These are phyloP conservation scores for Oehlia diaphana DNA, from an alignment of 192 early-diverging fungal species.

Conservation along the genomic window DNA sequence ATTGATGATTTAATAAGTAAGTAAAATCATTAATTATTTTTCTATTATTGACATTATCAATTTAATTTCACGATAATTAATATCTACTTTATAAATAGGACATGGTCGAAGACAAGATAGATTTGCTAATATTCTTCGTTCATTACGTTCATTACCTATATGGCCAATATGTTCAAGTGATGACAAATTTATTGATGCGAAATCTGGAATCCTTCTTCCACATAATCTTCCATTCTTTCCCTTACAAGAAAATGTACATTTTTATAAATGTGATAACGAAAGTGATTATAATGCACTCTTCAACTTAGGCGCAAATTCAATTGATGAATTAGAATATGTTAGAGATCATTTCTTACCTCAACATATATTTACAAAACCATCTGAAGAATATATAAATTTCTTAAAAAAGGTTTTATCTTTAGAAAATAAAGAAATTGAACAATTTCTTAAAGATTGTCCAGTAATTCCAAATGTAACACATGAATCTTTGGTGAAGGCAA, in stretches of 20 bases:
- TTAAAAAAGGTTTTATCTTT: neutral
- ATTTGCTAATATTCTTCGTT: neutral
- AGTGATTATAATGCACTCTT: neutral
- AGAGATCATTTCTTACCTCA: neutral
- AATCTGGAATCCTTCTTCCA: neutral
- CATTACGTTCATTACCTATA: neutral
- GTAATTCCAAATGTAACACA: constrained; percentile 10
- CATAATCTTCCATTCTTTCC: neutral
- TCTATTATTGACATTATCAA: too few relatives aligned
- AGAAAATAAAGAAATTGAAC: neutral
- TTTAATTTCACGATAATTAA: neutral
- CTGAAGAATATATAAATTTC: neutral
- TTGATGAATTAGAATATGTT: neutral
- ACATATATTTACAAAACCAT: neutral
- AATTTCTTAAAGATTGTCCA: neutral
- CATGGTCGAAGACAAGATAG: neutral
- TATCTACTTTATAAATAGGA: neutral
- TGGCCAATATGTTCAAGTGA: neutral
- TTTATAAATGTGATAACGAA: neutral
- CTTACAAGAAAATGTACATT: neutral
- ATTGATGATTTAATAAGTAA: neutral
- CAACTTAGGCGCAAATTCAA: neutral
- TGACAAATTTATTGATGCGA: neutral
- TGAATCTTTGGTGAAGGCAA: neutral
- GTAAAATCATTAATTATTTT: neutral